A percentile compares a stretch with the other conserved stretches of the same genome.
Conservation (phyloP, 108 stramenopile genomes). For the Fragilaria radians region DNA sequence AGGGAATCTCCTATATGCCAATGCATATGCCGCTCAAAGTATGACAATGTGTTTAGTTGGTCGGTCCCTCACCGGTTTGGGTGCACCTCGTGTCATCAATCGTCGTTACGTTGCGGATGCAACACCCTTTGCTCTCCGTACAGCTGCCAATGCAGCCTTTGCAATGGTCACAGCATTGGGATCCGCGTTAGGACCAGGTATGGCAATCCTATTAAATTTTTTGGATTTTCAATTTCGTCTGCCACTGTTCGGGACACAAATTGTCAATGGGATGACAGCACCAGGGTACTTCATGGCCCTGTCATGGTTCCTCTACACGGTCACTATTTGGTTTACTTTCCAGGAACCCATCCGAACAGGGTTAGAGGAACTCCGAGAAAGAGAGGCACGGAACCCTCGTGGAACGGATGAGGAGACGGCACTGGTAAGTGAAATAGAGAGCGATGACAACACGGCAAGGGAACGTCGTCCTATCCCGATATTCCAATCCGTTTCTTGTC, state of each 20-base stretch:
- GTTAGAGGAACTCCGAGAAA: slow-evolving; percentile 35
- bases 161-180: slow-evolving; percentile 62
- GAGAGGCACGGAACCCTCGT: background rate
- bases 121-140: slow-evolving; percentile 49
- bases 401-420: slow-evolving; percentile 15
- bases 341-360: slow-evolving; percentile 55
- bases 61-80: slow-evolving; percentile 68
- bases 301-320: slow-evolving; percentile 52
- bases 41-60: slow-evolving; percentile 65
- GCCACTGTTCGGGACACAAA: slow-evolving; percentile 31
- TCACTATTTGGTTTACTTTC: slow-evolving; percentile 37
- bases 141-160: slow-evolving; percentile 62
- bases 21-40: slow-evolving; percentile 48
- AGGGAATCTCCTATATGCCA: slow-evolving; percentile 75
- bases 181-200: slow-evolving; percentile 60
- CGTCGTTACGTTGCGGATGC: slow-evolving; percentile 77
- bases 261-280: slow-evolving; percentile 68
- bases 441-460: background rate
- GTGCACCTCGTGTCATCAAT: slow-evolving; percentile 72
- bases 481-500: slow-evolving; percentile 28
- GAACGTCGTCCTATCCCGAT: background rate
- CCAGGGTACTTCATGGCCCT: slow-evolving; percentile 77
- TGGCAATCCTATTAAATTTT: slow-evolving; percentile 53
- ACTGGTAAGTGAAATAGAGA: background rate
- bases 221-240: slow-evolving; percentile 34